Evolutionary conservation across 2,329 filamentous ascomycete species (phyloP).

Genomic region (Claviceps lovelessii): DNA sequence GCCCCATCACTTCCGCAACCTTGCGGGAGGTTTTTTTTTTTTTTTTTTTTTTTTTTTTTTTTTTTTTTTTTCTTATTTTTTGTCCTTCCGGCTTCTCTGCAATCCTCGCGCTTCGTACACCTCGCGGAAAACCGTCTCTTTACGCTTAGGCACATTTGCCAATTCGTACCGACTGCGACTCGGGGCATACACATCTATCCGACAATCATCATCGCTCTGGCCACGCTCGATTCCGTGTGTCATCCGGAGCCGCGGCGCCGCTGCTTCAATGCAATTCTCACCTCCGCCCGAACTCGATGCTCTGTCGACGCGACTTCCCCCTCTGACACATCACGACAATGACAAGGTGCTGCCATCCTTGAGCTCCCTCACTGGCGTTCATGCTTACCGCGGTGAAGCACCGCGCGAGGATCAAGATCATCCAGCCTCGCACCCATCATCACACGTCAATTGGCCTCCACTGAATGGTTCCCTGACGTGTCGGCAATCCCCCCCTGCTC

Average conservation of each 20-base stretch:
- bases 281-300: constrained; percentile 12
- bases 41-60: background rate
- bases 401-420: constrained; percentile 6
- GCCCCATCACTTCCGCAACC: background rate
- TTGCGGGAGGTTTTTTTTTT: background rate
- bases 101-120: background rate
- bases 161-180: background rate
- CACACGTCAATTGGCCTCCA: constrained; percentile 29
- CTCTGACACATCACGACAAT: constrained; percentile 14
- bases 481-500: constrained; percentile 12
- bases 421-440: constrained; percentile 12
- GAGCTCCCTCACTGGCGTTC: constrained; percentile 20
- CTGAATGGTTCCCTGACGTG: constrained; percentile 36
- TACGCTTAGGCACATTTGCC: background rate
- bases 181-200: background rate
- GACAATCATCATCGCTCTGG: background rate
- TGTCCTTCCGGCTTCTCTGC: background rate
- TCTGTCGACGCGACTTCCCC: constrained; percentile 14
- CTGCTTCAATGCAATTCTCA: constrained; percentile 14
- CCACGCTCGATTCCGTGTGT: background rate
- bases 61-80: background rate
- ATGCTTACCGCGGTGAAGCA: constrained; percentile 12
- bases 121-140: background rate
- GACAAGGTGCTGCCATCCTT: constrained; percentile 22
- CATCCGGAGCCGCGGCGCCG: background rate